Conservation (phyloP, 2,329 filamentous ascomycete genomes). For the Aspergillus novofumigatus region DNA sequence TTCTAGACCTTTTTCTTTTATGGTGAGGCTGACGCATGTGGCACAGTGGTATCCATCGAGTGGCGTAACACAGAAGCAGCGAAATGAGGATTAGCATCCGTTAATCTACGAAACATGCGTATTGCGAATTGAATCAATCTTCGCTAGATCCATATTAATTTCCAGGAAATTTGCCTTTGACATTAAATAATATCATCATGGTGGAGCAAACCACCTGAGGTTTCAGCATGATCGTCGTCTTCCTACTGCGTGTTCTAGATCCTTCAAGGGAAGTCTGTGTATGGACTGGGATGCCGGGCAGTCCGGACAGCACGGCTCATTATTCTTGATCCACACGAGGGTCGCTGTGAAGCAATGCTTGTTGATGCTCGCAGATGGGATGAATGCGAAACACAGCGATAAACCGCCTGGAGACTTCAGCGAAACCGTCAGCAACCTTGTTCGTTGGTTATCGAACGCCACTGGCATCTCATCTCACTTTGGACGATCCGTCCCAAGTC, state of each 20-base stretch:
- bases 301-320: too few relatives aligned
- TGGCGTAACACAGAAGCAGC: background rate
- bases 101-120: background rate
- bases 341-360: background rate
- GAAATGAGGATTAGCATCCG: background rate
- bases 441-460: background rate
- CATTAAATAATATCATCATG: background rate
- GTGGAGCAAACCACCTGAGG: background rate
- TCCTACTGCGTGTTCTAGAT: background rate
- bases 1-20: background rate
- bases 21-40: background rate
- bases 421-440: background rate
- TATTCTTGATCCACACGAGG: background rate
- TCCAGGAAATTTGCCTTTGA: background rate
- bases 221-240: background rate
- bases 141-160: background rate
- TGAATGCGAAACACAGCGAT: background rate
- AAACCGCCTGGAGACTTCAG: background rate
- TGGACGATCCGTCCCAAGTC: background rate
- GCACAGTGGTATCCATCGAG: background rate
- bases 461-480: background rate
- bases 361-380: background rate
- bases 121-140: background rate
- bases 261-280: background rate
- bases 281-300: background rate